These are phyloP conservation scores for Sanchytrium tribonematis DNA, from an alignment of 371 early-diverging fungal species.

Conservation along the genomic window DNA sequence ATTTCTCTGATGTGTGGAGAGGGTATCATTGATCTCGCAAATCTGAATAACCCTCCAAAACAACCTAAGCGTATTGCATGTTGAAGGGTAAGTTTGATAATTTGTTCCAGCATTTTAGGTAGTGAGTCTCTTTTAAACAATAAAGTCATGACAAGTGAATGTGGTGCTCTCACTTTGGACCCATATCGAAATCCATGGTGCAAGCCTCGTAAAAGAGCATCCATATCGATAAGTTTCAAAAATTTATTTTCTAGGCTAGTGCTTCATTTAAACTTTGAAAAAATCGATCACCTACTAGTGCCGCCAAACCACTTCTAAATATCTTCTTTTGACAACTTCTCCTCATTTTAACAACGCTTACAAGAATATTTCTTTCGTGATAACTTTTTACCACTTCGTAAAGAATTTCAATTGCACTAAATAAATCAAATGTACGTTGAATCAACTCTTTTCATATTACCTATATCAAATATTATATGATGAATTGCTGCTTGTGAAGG, in stretches of 20 bases:
- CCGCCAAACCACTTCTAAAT: slow-evolving; percentile 7
- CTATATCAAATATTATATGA: slow-evolving; percentile 45
- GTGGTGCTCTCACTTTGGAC: not conserved
- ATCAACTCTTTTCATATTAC: slow-evolving; percentile 53
- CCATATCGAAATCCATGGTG: not conserved
- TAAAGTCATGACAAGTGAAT: not conserved
- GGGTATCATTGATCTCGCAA: not conserved
- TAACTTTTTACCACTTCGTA: slow-evolving; percentile 57
- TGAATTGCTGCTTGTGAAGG: slow-evolving; percentile 14
- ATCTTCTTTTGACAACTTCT: slow-evolving; percentile 29
- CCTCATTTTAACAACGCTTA: slow-evolving; percentile 54
- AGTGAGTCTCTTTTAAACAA: not conserved
- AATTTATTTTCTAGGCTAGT: too few relatives aligned
- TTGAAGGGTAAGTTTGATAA: not conserved
- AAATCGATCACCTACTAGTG: not conserved
- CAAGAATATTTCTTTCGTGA: slow-evolving; percentile 33
- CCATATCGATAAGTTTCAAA: too few relatives aligned
- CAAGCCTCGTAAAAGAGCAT: not conserved
- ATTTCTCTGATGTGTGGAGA: not conserved
- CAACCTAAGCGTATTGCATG: not conserved
- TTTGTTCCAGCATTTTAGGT: not conserved
- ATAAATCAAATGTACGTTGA: slow-evolving; percentile 27
- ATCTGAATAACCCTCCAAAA: not conserved
- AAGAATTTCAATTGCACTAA: slow-evolving; percentile 56
- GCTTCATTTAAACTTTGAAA: not conserved